Evolutionary conservation across 2,329 filamentous ascomycete species (phyloP), one percentile per base, ranked within the genome.

Genomic region (Pestalotiopsis fici): DNA sequence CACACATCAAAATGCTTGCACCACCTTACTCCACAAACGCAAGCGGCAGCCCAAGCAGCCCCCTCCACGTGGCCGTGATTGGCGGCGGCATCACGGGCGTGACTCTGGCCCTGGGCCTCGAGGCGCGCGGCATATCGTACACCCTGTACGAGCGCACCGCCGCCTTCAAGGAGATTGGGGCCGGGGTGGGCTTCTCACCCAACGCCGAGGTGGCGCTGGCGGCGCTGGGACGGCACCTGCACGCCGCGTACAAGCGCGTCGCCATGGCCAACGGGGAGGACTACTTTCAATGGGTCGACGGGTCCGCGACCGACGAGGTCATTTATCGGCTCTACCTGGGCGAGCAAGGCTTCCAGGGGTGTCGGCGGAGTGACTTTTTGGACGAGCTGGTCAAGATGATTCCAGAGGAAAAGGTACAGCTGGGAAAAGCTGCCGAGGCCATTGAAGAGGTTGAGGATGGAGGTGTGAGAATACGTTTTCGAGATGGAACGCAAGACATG

Each of bases 31-130:
- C n/a, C n/a, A 47, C 66, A 4, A 50, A 54, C 23, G 18, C 28
- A 12, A 37, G 4, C 13, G n/a, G 27, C 4, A 31, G 28, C 15
- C 57, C 57, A 5, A 6, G 9, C 21, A 6, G 39, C 15, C 43
- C 43, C 50, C 68, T 78, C 43, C 74, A 72, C 55, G 71, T 86
- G 55, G 85, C 83, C 64, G 82, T 87, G 23, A 74, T 87, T 15
- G 88, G 81, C 69, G 87, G 78, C 65, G 88, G 80, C 72, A 87
- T 82, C 67, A 86, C 82, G 3, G 86, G 85, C 7, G 72, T 87
- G 11, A 80, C 81, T 18, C 78, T 87, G 0, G 83, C 83, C 0
- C 76, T 86, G 0, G 85, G 79, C 15, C 79, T 87, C 0, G 77
- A 82, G 54, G 77, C 77, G 2, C 82, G 84, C 43, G 74, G 75